These are phyloP conservation scores for Aphanomyces astaci DNA, from an alignment of 352 stramenopile genomes.

Conservation along the genomic window DNA sequence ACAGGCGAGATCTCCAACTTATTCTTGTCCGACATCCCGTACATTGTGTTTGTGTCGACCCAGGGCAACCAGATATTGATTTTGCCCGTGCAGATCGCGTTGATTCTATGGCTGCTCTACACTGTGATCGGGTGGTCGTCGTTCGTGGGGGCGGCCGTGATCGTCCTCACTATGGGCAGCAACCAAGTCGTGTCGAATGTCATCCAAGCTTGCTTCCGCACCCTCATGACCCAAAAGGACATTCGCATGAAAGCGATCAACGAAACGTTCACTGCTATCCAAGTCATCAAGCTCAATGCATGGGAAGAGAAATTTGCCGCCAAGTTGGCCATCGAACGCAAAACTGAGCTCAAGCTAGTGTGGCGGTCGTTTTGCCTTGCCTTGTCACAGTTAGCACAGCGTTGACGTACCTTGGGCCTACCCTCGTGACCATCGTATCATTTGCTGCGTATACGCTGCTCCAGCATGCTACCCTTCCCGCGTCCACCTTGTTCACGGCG, in stretches of 20 bases:
- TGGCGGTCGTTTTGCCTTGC: conserved; percentile 47
- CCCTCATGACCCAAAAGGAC: conserved; percentile 83
- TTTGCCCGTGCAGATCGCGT: conserved; percentile 33
- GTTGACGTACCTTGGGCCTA: conserved; percentile 14
- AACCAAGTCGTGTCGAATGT: conserved; percentile 46
- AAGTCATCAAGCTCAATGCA: conserved; percentile 94
- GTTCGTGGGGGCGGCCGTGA: conserved; percentile 38
- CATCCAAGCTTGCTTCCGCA: conserved; percentile 42
- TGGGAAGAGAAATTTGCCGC: conserved; percentile 80
- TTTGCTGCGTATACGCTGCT: conserved; percentile 23
- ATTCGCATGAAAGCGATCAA: conserved; percentile 83
- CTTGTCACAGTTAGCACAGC: conserved; percentile 36
- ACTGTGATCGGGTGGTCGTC: conserved; percentile 28
- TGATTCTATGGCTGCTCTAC: conserved; percentile 37
- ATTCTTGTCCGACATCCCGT: conserved; percentile 53
- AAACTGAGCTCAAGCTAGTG: conserved; percentile 39
- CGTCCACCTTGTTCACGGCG: conserved; percentile 25
- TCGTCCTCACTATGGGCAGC: conserved; percentile 26
- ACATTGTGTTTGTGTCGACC: conserved; percentile 40
- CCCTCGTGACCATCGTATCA: conserved; percentile 21
- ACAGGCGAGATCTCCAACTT: conserved; percentile 52
- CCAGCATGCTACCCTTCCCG: conserved; percentile 12
- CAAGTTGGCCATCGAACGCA: conserved; percentile 11
- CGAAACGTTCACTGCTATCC: conserved; percentile 86
- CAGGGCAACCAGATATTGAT: conserved; percentile 45